Percentiles rank a stretch among this genome's conserved stretches.
Conservation (phyloP, 2,329 filamentous ascomycete genomes). For the Claviceps sp. region DNA sequence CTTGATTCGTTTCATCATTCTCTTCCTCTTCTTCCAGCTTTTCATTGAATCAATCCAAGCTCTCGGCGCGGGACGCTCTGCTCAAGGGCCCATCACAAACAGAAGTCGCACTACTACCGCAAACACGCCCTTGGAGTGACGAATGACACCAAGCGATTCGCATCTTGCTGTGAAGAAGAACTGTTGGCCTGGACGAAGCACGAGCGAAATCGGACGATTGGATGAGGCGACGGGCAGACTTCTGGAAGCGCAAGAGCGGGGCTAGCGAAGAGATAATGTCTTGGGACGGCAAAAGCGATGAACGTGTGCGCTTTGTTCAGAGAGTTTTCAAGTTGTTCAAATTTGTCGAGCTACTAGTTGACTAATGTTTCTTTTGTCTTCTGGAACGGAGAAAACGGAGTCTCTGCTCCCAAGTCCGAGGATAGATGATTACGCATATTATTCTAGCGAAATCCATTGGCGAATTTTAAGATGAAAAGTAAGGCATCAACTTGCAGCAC, state of each 20-base stretch:
- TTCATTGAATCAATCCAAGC: neutral
- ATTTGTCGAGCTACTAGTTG: constrained; percentile 1
- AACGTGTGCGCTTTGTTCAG: constrained; percentile 1
- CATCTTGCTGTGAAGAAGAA: neutral
- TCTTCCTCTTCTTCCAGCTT: constrained; percentile 9
- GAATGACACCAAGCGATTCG: neutral
- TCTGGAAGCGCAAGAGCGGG: neutral
- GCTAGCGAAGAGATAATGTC: neutral
- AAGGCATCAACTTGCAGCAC: neutral
- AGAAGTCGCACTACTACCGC: constrained; percentile 22
- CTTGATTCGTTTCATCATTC: neutral
- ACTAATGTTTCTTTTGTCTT: constrained; percentile 1
- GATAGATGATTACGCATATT: constrained; percentile 1
- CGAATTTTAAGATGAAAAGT: neutral
- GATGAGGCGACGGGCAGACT: neutral
- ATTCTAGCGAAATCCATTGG: constrained; percentile 1
- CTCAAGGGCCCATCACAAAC: constrained; percentile 19
- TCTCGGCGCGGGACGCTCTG: constrained; percentile 21
- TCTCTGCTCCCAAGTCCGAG: neutral
- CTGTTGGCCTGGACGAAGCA: neutral
- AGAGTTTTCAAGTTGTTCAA: constrained; percentile 2
- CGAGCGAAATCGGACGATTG: neutral
- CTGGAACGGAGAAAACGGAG: constrained; percentile 11
- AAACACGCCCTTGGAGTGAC: constrained; percentile 4
- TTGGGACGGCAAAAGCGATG: constrained; percentile 2